These are phyloP conservation scores for Verruconis gallopava DNA, from an alignment of 2,329 filamentous ascomycete species.

Conservation along the genomic window DNA sequence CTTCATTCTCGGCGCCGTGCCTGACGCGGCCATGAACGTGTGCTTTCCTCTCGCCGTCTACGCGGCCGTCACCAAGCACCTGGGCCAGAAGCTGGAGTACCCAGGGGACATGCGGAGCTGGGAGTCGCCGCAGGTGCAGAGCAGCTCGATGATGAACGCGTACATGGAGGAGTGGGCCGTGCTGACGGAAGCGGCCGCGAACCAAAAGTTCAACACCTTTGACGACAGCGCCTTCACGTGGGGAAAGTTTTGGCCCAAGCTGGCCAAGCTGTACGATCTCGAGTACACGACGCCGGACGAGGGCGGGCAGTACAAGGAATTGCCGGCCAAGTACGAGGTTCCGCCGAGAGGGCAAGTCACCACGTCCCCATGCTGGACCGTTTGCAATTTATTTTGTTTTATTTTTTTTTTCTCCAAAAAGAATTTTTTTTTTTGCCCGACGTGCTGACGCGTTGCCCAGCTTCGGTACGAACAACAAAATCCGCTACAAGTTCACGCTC, in stretches of 20 bases:
- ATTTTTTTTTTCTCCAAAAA: neutral
- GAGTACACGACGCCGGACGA: conserved; percentile 22
- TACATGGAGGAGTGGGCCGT: conserved; percentile 39
- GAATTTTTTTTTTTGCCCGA: neutral
- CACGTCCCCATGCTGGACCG: too few species aligned
- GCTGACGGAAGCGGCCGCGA: conserved; percentile 26
- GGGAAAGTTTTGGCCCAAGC: conserved; percentile 35
- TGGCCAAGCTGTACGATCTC: conserved; percentile 27
- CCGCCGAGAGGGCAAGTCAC: conserved; percentile 19
- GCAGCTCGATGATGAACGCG: conserved; percentile 34
- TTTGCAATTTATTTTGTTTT: too few species aligned
- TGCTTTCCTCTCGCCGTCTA: conserved; percentile 37
- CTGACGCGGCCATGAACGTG: conserved; percentile 38
- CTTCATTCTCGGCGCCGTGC: conserved; percentile 36
- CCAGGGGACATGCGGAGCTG: conserved; percentile 32
- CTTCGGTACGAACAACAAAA: conserved; percentile 30
- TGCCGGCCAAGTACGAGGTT: conserved; percentile 18
- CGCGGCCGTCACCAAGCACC: conserved; percentile 33
- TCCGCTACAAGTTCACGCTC: conserved; percentile 29
- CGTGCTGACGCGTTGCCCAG: too few species aligned
- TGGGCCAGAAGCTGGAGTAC: conserved; percentile 30
- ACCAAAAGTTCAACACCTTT: conserved; percentile 37
- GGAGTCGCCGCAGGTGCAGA: conserved; percentile 30
- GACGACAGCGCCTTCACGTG: conserved; percentile 35
- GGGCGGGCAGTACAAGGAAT: conserved; percentile 13